Evolutionary conservation across 306 rosid species (phyloP).

Genomic region (Calophaca sinica): DNA sequence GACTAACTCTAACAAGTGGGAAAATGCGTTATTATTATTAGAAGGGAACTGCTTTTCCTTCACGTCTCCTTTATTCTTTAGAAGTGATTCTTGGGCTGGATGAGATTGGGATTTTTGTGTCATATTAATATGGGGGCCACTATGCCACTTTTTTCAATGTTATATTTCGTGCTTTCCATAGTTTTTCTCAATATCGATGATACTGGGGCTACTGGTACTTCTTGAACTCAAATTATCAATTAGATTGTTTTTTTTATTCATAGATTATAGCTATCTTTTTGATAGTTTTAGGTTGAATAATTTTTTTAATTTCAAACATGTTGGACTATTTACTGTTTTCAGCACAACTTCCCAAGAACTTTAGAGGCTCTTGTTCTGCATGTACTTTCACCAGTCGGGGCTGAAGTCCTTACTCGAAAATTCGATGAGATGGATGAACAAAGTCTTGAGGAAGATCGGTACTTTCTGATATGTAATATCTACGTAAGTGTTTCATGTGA

Average conservation of each 20-base stretch:
- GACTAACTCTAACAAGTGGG: background rate
- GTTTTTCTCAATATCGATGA: constrained; percentile 21
- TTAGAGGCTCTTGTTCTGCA: constrained; percentile 91
- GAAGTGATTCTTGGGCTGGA: constrained; percentile 32
- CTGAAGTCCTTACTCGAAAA: constrained; percentile 87
- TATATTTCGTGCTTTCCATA: constrained; percentile 22
- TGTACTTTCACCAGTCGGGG: constrained; percentile 85
- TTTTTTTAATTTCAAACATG: constrained; percentile 37
- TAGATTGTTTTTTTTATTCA: constrained; percentile 30
- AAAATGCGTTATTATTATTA: background rate
- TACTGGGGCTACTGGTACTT: constrained; percentile 36
- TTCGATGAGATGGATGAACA: constrained; percentile 89
- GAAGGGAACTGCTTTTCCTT: constrained; percentile 36
- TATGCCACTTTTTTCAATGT: constrained; percentile 26
- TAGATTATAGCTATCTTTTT: constrained; percentile 32
- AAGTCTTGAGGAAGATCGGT: constrained; percentile 76
- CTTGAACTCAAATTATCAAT: constrained; percentile 21
- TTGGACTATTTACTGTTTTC: constrained; percentile 48
- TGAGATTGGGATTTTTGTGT: constrained; percentile 33
- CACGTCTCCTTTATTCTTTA: constrained; percentile 33
- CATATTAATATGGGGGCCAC: constrained; percentile 14
- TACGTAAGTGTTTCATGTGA: constrained; percentile 23
- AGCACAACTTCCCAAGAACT: constrained; percentile 87
- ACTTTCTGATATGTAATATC: constrained; percentile 43
- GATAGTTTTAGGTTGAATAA: constrained; percentile 9